These are phyloP conservation scores for Sugiyamaella chiloensis DNA, from an alignment of 805 yeast genomes.

Conservation along the genomic window DNA sequence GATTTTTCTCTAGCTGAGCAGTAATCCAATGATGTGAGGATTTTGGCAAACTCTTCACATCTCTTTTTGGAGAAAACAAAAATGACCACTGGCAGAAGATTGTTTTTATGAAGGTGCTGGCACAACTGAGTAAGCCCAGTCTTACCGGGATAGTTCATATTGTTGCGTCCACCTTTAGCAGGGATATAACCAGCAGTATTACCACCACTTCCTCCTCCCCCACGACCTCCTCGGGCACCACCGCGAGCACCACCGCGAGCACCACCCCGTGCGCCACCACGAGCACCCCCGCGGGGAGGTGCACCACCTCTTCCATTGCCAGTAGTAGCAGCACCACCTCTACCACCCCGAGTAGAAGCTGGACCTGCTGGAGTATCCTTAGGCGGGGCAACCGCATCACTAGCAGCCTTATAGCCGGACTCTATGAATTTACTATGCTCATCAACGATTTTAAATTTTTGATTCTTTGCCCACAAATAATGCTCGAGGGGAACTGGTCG, in stretches of 20 bases:
- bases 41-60: conserved; percentile 89
- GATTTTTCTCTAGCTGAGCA: conserved; percentile 83
- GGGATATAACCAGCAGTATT: conserved; percentile 2
- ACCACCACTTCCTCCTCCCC: conserved; percentile 28
- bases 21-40: conserved; percentile 69
- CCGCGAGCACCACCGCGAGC: conserved; percentile 32
- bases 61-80: conserved; percentile 92
- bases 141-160: conserved; percentile 58
- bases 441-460: conserved; percentile 69
- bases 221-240: conserved; percentile 41
- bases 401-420: conserved; percentile 46
- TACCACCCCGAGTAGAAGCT: conserved; percentile 36
- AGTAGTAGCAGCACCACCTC: conserved; percentile 34
- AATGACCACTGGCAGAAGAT: conserved; percentile 84
- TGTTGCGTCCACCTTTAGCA: conserved; percentile 12
- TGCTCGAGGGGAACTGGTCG: conserved; percentile 96
- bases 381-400: conserved; percentile 10
- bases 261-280: conserved; percentile 36
- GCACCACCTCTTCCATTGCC: conserved; percentile 29
- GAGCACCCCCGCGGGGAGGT: conserved; percentile 33
- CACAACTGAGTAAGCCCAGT: conserved; percentile 75
- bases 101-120: conserved; percentile 61
- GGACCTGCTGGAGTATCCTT: conserved; percentile 46
- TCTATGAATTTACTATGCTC: conserved; percentile 68
- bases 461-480: conserved; percentile 75